phyloP scores from a whole-genome alignment of 2,329 filamentous ascomycete species.

The Aspergillus sp. region DNA sequence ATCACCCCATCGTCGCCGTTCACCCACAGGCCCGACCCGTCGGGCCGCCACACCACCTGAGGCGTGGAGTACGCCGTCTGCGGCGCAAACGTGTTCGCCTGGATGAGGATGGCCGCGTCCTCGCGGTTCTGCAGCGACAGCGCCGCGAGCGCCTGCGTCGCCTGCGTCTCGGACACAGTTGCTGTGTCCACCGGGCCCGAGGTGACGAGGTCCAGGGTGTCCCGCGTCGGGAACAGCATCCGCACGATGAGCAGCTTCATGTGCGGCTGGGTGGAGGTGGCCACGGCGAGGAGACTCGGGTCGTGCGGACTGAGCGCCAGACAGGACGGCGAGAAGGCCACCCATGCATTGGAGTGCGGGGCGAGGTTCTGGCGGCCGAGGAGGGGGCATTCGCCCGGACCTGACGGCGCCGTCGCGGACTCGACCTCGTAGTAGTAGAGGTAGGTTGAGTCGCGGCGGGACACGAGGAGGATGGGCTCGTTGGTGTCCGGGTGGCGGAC shows the following conservation, averaged over 20 bases:
- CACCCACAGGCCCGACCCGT: constrained; percentile 62
- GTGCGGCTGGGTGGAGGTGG: constrained; percentile 59
- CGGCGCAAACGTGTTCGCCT: constrained; percentile 60
- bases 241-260: constrained; percentile 63
- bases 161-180: constrained; percentile 42
- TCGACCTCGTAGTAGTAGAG: constrained; percentile 54
- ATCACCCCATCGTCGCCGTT: constrained; percentile 65
- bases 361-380: constrained; percentile 61
- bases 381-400: constrained; percentile 33
- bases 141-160: constrained; percentile 52
- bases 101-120: constrained; percentile 59
- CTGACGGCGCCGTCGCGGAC: background rate
- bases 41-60: constrained; percentile 60
- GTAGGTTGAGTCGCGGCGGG: constrained; percentile 58
- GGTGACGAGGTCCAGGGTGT: constrained; percentile 15
- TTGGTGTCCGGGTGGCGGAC: constrained; percentile 49
- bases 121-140: constrained; percentile 56
- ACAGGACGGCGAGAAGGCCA: constrained; percentile 60
- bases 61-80: constrained; percentile 65
- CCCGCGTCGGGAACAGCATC: constrained; percentile 50
- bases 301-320: constrained; percentile 57
- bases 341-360: constrained; percentile 63
- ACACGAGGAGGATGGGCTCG: constrained; percentile 52
- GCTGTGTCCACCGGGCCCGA: constrained; percentile 5
- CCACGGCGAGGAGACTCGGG: constrained; percentile 55